Evolutionary conservation across 2,329 filamentous ascomycete species (phyloP), one percentile per base, ranked within the genome.

Genomic region (Septoria petroselini): DNA sequence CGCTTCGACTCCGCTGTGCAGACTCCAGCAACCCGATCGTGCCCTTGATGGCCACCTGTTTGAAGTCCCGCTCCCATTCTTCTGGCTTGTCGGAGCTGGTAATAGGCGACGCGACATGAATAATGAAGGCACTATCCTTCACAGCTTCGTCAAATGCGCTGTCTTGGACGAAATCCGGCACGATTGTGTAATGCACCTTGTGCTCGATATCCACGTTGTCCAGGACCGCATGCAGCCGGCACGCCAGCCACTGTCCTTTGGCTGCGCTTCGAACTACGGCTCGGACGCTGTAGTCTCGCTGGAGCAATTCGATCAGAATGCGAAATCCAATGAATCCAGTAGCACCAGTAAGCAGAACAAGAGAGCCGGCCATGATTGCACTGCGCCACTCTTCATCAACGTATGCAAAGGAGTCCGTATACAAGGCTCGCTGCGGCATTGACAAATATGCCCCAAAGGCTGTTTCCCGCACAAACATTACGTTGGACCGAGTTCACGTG

Each of bases 261-360:
- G 52, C 56, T 40, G 64, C 55, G 17, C 61, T 64, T 17, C 71
- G 68, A 34, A 71, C 65, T 18, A 65, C 66, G 14, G 66, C 64
- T 19, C 70, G 68, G 14, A 71, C 69, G 7, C 55, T 54, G 57
- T 73, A 70, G 31, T 70, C 68, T 21, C 55, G 52, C 35, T 64
- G 48, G 23, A 72, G 65, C 4, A 67, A 59, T 23, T 59, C 47
- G 18, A 64, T 35, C 7, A 73, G 61, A 19, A 65, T 65, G 14
- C 54, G 49, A 50, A 65, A 70, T 31, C 71, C 71, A 7, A 72
- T 50, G 42, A 67, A 64, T 37, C 71, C 71, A 7, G 69, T 71
- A 33, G 62, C 65, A 18, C 70, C 71, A 4, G 70, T 73, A 50
- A 72, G 61, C 21, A 67, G 57, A 29, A 68, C 55, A 11, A 38